A percentile compares a stretch with the other conserved stretches of the same genome.
Conservation (phyloP, 169 alveolate genomes). For the Plasmodium gonderi region DNA sequence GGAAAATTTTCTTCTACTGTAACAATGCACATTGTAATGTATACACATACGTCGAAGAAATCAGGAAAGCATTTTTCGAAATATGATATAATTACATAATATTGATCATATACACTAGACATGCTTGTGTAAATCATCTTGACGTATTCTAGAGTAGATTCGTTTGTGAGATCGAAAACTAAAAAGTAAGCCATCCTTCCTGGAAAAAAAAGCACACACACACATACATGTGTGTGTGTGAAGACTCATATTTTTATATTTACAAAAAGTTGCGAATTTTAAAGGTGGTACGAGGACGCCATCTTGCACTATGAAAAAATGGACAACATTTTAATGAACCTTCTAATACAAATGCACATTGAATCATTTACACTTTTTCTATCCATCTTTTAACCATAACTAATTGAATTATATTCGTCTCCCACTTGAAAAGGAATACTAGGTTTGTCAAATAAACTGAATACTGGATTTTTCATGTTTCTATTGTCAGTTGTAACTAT, state of each 20-base stretch:
- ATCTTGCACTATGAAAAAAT: too few species aligned
- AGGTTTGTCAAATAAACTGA: conserved; percentile 66
- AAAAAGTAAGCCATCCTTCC: conserved; percentile 74
- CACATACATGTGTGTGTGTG: not conserved
- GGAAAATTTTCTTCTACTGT: not conserved
- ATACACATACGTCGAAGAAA: not conserved
- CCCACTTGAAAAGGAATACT: conserved; percentile 29
- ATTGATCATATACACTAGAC: conserved; percentile 32
- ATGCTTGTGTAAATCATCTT: conserved; percentile 50
- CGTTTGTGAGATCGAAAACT: conserved; percentile 66
- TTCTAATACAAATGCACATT: not conserved
- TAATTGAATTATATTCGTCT: conserved; percentile 42
- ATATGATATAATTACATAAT: conserved; percentile 7
- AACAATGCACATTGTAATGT: not conserved
- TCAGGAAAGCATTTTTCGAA: not conserved
- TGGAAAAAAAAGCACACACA: conserved; percentile 7
- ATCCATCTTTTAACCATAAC: conserved; percentile 45
- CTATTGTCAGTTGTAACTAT: conserved; percentile 36
- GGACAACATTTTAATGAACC: conserved; percentile 2
- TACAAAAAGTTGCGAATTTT: not conserved
- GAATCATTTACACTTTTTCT: not conserved
- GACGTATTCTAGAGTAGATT: conserved; percentile 59
- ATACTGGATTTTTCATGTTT: conserved; percentile 43
- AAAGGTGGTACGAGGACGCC: too few species aligned
- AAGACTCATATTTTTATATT: not conserved